phyloP scores from a whole-genome alignment of 768 basidiomycete species.

The Mycena metata region DNA sequence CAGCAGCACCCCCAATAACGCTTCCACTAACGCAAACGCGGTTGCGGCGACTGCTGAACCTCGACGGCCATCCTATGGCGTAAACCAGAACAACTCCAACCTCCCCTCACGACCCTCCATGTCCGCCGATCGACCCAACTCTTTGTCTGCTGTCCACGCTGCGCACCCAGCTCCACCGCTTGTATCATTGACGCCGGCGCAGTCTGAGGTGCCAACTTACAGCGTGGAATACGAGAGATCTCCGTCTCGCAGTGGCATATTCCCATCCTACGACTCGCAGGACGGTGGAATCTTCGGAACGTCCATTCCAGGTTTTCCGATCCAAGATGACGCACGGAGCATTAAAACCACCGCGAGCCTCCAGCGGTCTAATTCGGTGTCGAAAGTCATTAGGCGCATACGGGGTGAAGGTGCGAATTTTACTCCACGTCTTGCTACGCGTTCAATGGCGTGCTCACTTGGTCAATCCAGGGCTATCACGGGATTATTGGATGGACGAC shows the following conservation, averaged over 20 bases:
- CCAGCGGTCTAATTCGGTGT: constrained; percentile 86
- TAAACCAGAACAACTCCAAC: constrained; percentile 61
- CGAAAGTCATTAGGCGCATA: constrained; percentile 90
- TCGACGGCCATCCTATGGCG: constrained; percentile 69
- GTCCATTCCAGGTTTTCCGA: constrained; percentile 92
- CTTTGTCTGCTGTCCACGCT: constrained; percentile 64
- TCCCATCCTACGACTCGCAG: constrained; percentile 66
- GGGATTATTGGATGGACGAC: constrained; percentile 99
- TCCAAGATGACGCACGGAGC: constrained; percentile 91
- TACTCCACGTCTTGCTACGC: not conserved
- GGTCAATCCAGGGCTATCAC: constrained; percentile 74
- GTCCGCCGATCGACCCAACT: constrained; percentile 68
- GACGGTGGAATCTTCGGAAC: constrained; percentile 75
- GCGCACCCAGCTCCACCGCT: constrained; percentile 82
- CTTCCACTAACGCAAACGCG: constrained; percentile 48
- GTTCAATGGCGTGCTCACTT: constrained; percentile 19
- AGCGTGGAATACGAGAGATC: constrained; percentile 74
- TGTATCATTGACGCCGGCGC: constrained; percentile 87
- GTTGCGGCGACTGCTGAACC: constrained; percentile 57
- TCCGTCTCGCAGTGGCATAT: constrained; percentile 63
- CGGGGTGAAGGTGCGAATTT: constrained; percentile 82
- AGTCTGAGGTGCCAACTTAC: constrained; percentile 82
- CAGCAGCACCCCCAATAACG: constrained; percentile 46
- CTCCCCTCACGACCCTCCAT: constrained; percentile 60
- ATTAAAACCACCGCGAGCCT: constrained; percentile 80